Evolutionary conservation across 768 basidiomycete genomes (phyloP).

Genomic region (Suillus americanus): DNA sequence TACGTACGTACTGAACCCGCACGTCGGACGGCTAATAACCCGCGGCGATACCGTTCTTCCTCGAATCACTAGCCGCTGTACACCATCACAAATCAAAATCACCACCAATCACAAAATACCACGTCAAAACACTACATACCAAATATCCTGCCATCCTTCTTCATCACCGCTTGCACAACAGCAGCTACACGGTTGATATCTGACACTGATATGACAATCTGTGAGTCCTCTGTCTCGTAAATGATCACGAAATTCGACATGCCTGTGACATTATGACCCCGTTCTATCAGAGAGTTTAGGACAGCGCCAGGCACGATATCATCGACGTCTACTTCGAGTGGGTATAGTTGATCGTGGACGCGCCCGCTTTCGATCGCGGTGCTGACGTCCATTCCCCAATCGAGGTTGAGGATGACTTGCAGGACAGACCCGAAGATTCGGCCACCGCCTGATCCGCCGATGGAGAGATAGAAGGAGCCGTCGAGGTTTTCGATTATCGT

Average conservation of each 20-base stretch:
- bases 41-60: constrained; percentile 90
- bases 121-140: constrained; percentile 43
- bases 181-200: constrained; percentile 73
- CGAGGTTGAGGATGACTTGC: constrained; percentile 74
- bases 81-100: constrained; percentile 1
- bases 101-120: not conserved
- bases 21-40: constrained; percentile 57
- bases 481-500: constrained; percentile 77
- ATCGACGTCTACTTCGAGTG: constrained; percentile 60
- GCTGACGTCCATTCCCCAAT: constrained; percentile 78
- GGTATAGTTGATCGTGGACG: constrained; percentile 86
- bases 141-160: constrained; percentile 53
- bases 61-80: constrained; percentile 83
- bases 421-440: constrained; percentile 80
- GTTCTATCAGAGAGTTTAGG: constrained; percentile 51
- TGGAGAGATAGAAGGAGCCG: constrained; percentile 67
- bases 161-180: constrained; percentile 70
- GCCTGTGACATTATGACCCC: constrained; percentile 78
- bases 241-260: constrained; percentile 39
- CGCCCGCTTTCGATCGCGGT: constrained; percentile 82
- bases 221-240: not conserved
- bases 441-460: constrained; percentile 89
- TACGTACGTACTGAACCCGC: not conserved
- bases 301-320: constrained; percentile 54
- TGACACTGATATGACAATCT: constrained; percentile 37